Percentiles rank a stretch among this genome's conserved stretches.
Conservation (phyloP, 345 rosid species). For the sweet orange (Citrus sinensis) region DVS_A1.0 CM039162.1:23357001-23357500, state of each 20-base stretch:
- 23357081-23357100: slow-evolving; percentile 83
- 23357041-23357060: neutral
- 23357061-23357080: slow-evolving; percentile 79
- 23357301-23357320: neutral
- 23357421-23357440: slow-evolving; percentile 95
- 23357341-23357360: neutral
- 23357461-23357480: slow-evolving; percentile 91
- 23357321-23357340: neutral
- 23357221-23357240: neutral
- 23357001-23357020: slow-evolving; percentile 10
- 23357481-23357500: slow-evolving; percentile 82
- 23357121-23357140: slow-evolving; percentile 91
- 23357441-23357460: slow-evolving; percentile 95
- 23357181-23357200: neutral
- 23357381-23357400: slow-evolving; percentile 2
- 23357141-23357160: slow-evolving; percentile 77
- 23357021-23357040: neutral
- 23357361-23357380: neutral
- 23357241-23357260: neutral
- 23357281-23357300: neutral
- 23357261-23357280: neutral
- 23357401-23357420: slow-evolving; percentile 51
- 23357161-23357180: slow-evolving; percentile 2
- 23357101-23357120: slow-evolving; percentile 89
- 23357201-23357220: neutral